phyloP scores from a whole-genome alignment of 805 yeast species.

The Saccharomycopsis fibuligera region DNA sequence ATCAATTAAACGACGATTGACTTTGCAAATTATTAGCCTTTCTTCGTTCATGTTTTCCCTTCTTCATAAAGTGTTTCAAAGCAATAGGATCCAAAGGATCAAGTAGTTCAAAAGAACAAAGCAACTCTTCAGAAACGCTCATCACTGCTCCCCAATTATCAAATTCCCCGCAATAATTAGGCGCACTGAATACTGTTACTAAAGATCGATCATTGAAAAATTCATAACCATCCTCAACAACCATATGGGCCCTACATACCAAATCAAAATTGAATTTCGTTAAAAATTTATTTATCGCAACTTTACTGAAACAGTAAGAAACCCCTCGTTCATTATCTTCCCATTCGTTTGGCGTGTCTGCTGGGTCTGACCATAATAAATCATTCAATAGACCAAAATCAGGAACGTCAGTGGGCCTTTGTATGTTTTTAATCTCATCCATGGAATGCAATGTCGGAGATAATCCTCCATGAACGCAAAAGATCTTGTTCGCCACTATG shows the following conservation, averaged over 20 bases:
- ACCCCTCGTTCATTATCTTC: conserved; percentile 81
- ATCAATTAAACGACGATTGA: too few species aligned
- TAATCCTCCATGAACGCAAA: conserved; percentile 81
- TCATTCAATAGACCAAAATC: conserved; percentile 75
- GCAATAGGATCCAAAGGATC: conserved; percentile 47
- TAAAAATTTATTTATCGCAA: conserved; percentile 65
- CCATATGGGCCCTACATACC: conserved; percentile 83
- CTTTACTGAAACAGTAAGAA: conserved; percentile 68
- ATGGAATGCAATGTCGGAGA: conserved; percentile 64
- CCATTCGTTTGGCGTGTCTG: conserved; percentile 54
- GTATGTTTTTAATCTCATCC: conserved; percentile 63
- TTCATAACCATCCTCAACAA: conserved; percentile 83
- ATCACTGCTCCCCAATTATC: conserved; percentile 76
- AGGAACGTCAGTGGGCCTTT: conserved; percentile 80
- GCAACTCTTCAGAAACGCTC: conserved; percentile 61
- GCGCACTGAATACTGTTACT: conserved; percentile 77
- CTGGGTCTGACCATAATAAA: conserved; percentile 81
- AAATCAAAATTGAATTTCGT: conserved; percentile 62
- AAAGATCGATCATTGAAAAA: conserved; percentile 67
- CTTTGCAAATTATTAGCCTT: too few species aligned
- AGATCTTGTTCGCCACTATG: conserved; percentile 89
- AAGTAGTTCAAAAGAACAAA: conserved; percentile 65
- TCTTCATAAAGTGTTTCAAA: conserved; percentile 52
- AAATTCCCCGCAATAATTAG: conserved; percentile 79
- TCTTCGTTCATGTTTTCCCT: conserved; percentile 20